Conservation (phyloP, 176 grass and related monocot genomes). For the Rhynchospora pubera region DNA sequence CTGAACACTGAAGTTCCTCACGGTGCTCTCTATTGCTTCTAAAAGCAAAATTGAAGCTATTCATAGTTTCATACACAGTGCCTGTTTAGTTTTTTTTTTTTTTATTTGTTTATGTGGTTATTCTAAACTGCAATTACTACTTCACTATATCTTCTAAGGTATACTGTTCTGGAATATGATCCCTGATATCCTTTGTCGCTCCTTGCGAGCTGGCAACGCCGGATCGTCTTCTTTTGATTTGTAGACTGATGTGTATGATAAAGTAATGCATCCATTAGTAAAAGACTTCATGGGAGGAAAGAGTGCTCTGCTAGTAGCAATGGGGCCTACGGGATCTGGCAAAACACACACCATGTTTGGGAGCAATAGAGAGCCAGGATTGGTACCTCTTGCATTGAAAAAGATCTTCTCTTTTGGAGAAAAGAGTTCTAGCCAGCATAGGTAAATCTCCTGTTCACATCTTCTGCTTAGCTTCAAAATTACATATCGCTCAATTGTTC, state of each 20-base stretch:
- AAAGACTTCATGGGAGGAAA: conserved; percentile 70
- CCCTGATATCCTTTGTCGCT: not conserved
- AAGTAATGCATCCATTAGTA: conserved; percentile 66
- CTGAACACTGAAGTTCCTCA: not conserved
- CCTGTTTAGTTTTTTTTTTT: not conserved
- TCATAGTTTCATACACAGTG: not conserved
- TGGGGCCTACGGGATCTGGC: conserved; percentile 80
- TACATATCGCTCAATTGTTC: not conserved
- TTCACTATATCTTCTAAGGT: not conserved
- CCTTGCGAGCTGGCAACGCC: not conserved
- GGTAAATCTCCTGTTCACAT: conserved; percentile 12
- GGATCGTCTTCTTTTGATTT: not conserved
- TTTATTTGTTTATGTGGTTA: not conserved
- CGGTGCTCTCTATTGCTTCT: not conserved
- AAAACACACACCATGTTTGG: conserved; percentile 91
- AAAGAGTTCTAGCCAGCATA: conserved; percentile 18
- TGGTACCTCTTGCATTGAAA: conserved; percentile 54
- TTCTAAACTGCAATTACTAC: not conserved
- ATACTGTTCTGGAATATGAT: not conserved
- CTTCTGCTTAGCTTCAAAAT: not conserved
- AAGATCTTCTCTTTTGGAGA: conserved; percentile 33
- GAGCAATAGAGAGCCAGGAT: conserved; percentile 45
- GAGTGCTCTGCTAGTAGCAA: conserved; percentile 54
- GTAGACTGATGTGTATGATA: conserved; percentile 55
- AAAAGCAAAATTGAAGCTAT: not conserved